Evolutionary conservation across 2,329 filamentous ascomycete genomes (phyloP).

Genomic region (Diaporthe sp.): DNA sequence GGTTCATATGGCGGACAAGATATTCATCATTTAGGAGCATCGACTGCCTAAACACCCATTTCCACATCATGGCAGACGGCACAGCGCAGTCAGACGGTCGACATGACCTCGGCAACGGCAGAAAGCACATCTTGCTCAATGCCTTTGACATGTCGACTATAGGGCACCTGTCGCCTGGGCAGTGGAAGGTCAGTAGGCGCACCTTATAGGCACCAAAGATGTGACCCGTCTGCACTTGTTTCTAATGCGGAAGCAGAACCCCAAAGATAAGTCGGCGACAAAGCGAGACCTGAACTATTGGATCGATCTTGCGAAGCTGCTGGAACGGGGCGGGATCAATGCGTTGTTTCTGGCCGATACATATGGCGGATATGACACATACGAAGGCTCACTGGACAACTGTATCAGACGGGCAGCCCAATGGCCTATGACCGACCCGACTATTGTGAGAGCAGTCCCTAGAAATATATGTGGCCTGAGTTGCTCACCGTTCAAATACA

Average conservation of each 20-base stretch:
- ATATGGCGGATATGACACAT: constrained; percentile 72
- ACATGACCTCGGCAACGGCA: constrained; percentile 41
- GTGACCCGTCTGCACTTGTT: too few relatives aligned
- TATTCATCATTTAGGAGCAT: background rate
- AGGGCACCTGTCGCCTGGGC: constrained; percentile 72
- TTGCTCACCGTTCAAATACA: constrained; percentile 38
- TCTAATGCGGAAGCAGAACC: constrained; percentile 56
- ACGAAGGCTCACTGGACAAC: constrained; percentile 67
- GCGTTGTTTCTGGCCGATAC: constrained; percentile 75
- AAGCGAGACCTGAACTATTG: constrained; percentile 72
- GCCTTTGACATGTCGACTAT: constrained; percentile 75
- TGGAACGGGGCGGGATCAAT: constrained; percentile 72
- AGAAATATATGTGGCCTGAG: background rate
- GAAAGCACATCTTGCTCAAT: constrained; percentile 70
- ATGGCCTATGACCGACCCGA: constrained; percentile 73
- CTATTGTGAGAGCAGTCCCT: constrained; percentile 56
- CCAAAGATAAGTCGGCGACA: constrained; percentile 67
- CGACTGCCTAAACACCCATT: background rate
- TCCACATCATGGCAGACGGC: constrained; percentile 16
- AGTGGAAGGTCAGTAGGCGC: constrained; percentile 67
- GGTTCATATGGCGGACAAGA: background rate
- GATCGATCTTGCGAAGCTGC: constrained; percentile 70
- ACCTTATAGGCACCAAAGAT: background rate
- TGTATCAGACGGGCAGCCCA: constrained; percentile 71
- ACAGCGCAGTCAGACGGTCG: background rate